phyloP scores from a whole-genome alignment of 2,329 filamentous ascomycete genomes.

The Thelonectria blattea region DNA sequence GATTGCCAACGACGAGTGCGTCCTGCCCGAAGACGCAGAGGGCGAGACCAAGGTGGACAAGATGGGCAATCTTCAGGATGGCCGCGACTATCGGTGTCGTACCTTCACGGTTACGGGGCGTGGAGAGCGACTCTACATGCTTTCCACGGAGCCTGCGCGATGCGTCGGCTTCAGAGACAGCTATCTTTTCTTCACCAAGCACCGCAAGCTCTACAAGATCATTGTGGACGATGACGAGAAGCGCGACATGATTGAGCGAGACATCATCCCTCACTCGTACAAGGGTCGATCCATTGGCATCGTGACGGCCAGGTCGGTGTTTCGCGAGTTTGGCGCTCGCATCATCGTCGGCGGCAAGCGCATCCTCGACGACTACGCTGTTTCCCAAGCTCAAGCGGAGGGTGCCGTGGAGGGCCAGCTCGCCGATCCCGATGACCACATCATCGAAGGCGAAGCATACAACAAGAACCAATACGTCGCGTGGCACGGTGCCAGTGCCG shows the following conservation, averaged over 20 bases:
- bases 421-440: conserved; percentile 85
- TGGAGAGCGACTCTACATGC: conserved; percentile 90
- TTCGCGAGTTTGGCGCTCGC: conserved; percentile 92
- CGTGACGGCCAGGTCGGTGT: conserved; percentile 94
- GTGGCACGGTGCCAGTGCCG: conserved; percentile 95
- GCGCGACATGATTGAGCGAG: conserved; percentile 90
- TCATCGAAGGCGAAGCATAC: conserved; percentile 83
- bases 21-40: conserved; percentile 82
- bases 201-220: conserved; percentile 95
- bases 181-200: conserved; percentile 98
- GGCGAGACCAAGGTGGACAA: conserved; percentile 96
- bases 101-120: conserved; percentile 90
- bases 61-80: conserved; percentile 79
- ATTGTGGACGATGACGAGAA: conserved; percentile 98
- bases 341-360: conserved; percentile 91
- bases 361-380: conserved; percentile 89
- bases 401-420: conserved; percentile 87
- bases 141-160: conserved; percentile 95
- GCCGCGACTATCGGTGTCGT: conserved; percentile 90
- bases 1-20: conserved; percentile 90
- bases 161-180: conserved; percentile 98
- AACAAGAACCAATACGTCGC: conserved; percentile 99
- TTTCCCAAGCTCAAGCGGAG: conserved; percentile 73
- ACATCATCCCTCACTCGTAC: conserved; percentile 97
- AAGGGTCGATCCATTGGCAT: conserved; percentile 97